Percentiles rank a stretch among this genome's conserved stretches.
phyloP scores from a whole-genome alignment of 306 rosid genomes.

The Mucuna pruriens region DNA sequence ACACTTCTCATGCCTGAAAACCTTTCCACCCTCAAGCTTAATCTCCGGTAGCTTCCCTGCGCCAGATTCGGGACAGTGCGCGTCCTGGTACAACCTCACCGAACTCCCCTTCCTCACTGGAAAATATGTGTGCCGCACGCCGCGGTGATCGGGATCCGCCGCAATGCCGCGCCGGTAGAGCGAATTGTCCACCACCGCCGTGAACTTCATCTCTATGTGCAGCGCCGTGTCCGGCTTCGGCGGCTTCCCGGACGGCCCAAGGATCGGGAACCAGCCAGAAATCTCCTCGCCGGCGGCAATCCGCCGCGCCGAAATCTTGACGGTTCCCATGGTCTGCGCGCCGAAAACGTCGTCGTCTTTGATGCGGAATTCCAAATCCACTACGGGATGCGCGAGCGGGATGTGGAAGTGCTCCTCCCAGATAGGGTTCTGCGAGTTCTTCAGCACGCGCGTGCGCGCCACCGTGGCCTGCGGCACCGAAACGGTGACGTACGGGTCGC shows the following conservation, averaged over 20 bases:
- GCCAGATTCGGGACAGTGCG: slow-evolving; percentile 54
- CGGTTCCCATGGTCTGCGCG: slow-evolving; percentile 64
- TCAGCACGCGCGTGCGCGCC: slow-evolving; percentile 87
- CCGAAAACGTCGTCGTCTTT: slow-evolving; percentile 87
- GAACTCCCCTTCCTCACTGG: slow-evolving; percentile 80
- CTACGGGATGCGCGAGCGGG: slow-evolving; percentile 76
- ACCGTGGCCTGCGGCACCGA: slow-evolving; percentile 78
- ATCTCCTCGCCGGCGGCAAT: slow-evolving; percentile 55
- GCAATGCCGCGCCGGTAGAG: slow-evolving; percentile 67
- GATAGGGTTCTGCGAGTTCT: slow-evolving; percentile 61
- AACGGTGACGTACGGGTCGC: slow-evolving; percentile 85
- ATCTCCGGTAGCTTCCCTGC: slow-evolving; percentile 53
- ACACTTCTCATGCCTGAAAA: slow-evolving; percentile 61
- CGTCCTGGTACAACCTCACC: slow-evolving; percentile 83
- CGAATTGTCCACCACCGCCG: slow-evolving; percentile 49
- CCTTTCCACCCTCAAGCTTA: slow-evolving; percentile 59
- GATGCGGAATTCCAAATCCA: slow-evolving; percentile 68
- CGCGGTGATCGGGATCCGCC: slow-evolving; percentile 70
- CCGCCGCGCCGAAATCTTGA: slow-evolving; percentile 54
- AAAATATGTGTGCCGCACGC: slow-evolving; percentile 78
- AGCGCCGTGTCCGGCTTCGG: slow-evolving; percentile 60
- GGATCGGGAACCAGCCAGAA: slow-evolving; percentile 56
- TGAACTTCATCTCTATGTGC: slow-evolving; percentile 65
- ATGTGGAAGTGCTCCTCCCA: slow-evolving; percentile 76
- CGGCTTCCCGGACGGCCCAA: slow-evolving; percentile 48